phyloP scores from a whole-genome alignment of 78 protist species.

The Monosiga brevicollis region DNA sequence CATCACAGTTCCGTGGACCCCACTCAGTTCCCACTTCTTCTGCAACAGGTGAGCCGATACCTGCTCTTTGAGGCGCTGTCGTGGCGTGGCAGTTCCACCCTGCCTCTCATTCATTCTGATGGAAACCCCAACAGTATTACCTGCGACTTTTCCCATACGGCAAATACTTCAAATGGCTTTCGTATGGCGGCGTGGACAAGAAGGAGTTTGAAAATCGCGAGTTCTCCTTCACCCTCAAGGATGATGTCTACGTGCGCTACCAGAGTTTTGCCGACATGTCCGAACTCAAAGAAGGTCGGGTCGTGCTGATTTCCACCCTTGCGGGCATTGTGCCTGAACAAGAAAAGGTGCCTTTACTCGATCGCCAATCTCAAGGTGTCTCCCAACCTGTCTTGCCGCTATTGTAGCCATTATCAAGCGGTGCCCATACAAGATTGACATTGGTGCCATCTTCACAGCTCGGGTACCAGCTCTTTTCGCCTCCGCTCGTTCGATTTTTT shows the following conservation, averaged over 20 bases:
- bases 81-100: not conserved
- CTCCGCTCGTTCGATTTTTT: not conserved
- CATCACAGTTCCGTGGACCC: too few relatives aligned
- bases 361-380: too few relatives aligned
- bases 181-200: conserved; percentile 10
- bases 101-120: not conserved
- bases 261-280: conserved; percentile 10
- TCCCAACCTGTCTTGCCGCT: too few relatives aligned
- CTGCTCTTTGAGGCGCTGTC: not conserved
- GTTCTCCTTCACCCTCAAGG: conserved; percentile 50
- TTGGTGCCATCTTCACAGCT: conserved; percentile 66
- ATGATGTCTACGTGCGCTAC: conserved; percentile 42
- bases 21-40: not conserved
- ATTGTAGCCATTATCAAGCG: too few relatives aligned
- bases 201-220: conserved; percentile 29
- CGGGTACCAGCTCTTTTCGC: not conserved
- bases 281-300: conserved; percentile 13
- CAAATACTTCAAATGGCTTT: conserved; percentile 35
- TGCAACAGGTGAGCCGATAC: not conserved
- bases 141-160: conserved; percentile 29
- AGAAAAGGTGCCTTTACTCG: too few relatives aligned
- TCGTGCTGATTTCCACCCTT: too few relatives aligned
- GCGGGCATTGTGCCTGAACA: too few relatives aligned
- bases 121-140: conserved; percentile 9
- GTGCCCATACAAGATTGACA: conserved; percentile 58